phyloP scores from a whole-genome alignment of 2,329 filamentous ascomycete species.

The Aspergillus sojae region DNA sequence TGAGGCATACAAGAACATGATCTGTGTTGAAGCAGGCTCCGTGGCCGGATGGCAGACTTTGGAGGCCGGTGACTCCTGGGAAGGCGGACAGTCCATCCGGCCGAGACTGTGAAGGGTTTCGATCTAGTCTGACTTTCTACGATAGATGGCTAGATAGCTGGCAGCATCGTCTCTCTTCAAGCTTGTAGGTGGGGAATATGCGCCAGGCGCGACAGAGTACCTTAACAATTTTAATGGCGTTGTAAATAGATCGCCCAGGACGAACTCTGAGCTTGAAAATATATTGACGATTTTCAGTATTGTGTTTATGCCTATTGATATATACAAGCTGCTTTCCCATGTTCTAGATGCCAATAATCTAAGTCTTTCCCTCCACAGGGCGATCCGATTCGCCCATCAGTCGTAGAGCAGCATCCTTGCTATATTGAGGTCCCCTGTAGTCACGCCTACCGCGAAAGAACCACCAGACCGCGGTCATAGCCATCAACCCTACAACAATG shows the following conservation, averaged over 20 bases:
- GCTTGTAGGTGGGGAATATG: not conserved
- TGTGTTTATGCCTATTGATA: not conserved
- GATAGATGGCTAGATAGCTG: not conserved
- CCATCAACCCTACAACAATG: constrained; percentile 40
- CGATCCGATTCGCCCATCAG: constrained; percentile 48
- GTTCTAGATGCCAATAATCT: not conserved
- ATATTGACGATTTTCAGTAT: not conserved
- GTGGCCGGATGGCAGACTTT: constrained; percentile 82
- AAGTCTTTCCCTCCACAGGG: constrained; percentile 11
- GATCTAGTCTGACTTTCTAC: not conserved
- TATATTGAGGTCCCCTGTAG: constrained; percentile 45
- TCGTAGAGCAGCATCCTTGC: constrained; percentile 55
- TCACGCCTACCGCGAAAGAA: constrained; percentile 28
- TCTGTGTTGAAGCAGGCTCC: constrained; percentile 89
- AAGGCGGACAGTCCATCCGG: constrained; percentile 63
- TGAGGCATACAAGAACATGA: constrained; percentile 88
- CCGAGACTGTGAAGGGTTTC: constrained; percentile 30
- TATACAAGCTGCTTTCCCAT: not conserved
- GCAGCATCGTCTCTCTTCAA: not conserved
- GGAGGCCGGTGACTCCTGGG: constrained; percentile 74
- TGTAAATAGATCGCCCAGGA: not conserved
- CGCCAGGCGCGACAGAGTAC: not conserved
- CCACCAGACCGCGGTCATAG: constrained; percentile 40
- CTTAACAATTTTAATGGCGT: not conserved
- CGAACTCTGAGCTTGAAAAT: not conserved